These are phyloP conservation scores for Neofusicoccum cordaticola DNA, from an alignment of 2,329 filamentous ascomycete genomes.

Conservation along the genomic window DNA sequence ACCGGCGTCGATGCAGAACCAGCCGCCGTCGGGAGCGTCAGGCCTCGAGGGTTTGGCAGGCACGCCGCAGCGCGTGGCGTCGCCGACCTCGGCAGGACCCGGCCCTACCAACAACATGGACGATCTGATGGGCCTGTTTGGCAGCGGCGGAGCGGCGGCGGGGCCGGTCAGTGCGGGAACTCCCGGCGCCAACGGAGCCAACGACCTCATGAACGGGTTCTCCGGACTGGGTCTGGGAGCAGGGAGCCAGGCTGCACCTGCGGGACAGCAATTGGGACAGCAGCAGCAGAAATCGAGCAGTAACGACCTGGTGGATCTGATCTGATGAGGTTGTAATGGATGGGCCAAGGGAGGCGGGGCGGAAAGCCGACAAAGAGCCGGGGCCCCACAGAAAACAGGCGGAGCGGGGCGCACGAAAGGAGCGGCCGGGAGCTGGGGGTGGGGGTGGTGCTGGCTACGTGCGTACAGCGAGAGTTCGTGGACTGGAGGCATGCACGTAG, in stretches of 20 bases:
- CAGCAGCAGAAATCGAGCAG: conserved; percentile 8
- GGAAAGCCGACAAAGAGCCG: neutral
- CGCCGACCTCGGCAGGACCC: conserved; percentile 52
- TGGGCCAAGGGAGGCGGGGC: conserved; percentile 10
- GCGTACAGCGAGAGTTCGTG: neutral
- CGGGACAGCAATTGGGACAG: conserved; percentile 28
- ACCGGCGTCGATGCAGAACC: conserved; percentile 77
- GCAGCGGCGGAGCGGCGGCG: conserved; percentile 43
- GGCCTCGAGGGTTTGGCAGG: conserved; percentile 56
- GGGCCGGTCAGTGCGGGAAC: conserved; percentile 27
- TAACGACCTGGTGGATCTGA: conserved; percentile 17
- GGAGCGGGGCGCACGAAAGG: conserved; percentile 11
- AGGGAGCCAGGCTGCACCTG: conserved; percentile 61
- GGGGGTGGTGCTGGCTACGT: neutral
- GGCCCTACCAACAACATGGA: conserved; percentile 64
- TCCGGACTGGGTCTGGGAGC: conserved; percentile 73
- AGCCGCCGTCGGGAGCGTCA: conserved; percentile 50
- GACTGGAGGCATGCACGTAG: conserved; percentile 2
- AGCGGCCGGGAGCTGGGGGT: neutral
- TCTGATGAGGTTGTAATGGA: conserved; percentile 7
- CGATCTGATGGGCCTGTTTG: conserved; percentile 74
- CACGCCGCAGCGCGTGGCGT: conserved; percentile 67
- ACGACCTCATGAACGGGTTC: conserved; percentile 76
- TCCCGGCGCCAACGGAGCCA: conserved; percentile 35
- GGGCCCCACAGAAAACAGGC: conserved; percentile 9